Percentiles rank a stretch among this genome's conserved stretches.
These are phyloP conservation scores for Diddensiella caesifluorescens DNA, from an alignment of 805 yeast genomes.

Conservation along the genomic window DNA sequence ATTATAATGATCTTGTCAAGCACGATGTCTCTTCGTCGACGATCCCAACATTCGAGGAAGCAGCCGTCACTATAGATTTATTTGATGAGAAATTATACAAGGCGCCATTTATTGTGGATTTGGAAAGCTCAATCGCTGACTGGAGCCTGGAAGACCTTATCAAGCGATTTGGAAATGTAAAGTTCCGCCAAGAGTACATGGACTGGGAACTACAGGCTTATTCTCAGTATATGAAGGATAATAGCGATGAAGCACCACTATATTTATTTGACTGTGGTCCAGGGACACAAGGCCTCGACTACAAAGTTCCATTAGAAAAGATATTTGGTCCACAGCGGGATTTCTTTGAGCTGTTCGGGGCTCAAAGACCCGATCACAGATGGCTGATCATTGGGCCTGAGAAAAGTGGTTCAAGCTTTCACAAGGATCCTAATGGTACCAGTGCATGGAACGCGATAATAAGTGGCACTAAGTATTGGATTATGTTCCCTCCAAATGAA, in stretches of 20 bases:
- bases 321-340: constrained; percentile 49
- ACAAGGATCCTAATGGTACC: constrained; percentile 87
- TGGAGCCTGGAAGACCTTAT: constrained; percentile 54
- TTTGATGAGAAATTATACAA: constrained; percentile 46
- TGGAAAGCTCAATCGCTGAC: constrained; percentile 47
- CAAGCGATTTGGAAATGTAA: constrained; percentile 50
- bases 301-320: constrained; percentile 41
- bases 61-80: constrained; percentile 42
- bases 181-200: constrained; percentile 80
- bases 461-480: constrained; percentile 75
- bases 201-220: constrained; percentile 68
- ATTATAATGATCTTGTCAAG: constrained; percentile 47
- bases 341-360: constrained; percentile 51
- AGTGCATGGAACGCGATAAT: constrained; percentile 86
- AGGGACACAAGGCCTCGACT: constrained; percentile 55
- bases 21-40: constrained; percentile 32
- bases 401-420: constrained; percentile 83
- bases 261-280: constrained; percentile 71
- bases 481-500: constrained; percentile 74
- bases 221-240: constrained; percentile 51
- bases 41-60: constrained; percentile 45
- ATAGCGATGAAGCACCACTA: constrained; percentile 77
- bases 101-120: constrained; percentile 60
- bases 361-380: constrained; percentile 73
- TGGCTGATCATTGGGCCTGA: constrained; percentile 86